Conservation (phyloP, 2,329 filamentous ascomycete species). For the Graphiopsis chlorocephala region DNA sequence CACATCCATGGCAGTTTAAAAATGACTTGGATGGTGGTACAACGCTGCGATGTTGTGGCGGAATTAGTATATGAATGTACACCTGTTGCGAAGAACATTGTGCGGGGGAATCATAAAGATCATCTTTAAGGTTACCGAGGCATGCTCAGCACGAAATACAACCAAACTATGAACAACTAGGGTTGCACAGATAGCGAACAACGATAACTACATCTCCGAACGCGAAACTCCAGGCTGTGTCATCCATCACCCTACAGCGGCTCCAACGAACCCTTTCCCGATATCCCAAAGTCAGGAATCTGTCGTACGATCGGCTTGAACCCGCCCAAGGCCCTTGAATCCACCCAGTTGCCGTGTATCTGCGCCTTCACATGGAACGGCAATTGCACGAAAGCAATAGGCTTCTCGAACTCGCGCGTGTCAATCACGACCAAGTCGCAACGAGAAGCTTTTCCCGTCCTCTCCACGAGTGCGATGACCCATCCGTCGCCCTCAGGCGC, state of each 20-base stretch:
- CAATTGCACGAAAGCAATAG: conserved; percentile 41
- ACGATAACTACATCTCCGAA: not conserved
- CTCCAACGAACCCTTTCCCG: not conserved
- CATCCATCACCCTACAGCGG: not conserved
- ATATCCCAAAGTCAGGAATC: not conserved
- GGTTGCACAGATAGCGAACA: not conserved
- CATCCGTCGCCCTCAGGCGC: conserved; percentile 52
- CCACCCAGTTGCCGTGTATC: conserved; percentile 17
- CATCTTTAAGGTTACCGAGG: not conserved
- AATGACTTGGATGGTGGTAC: not conserved
- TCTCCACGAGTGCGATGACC: conserved; percentile 45
- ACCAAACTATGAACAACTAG: not conserved
- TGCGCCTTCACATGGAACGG: conserved; percentile 29
- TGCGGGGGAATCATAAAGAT: not conserved
- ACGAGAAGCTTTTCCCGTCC: conserved; percentile 26
- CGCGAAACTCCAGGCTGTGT: not conserved
- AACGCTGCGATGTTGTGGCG: not conserved
- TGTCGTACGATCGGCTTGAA: not conserved
- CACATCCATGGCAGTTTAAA: not conserved
- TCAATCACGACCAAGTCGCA: conserved; percentile 43
- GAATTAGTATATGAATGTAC: too few relatives aligned
- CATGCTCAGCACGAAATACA: not conserved
- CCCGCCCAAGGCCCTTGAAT: not conserved
- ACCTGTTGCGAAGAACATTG: not conserved
- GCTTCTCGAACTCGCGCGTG: conserved; percentile 38